These are phyloP conservation scores for Coleophoma cylindrospora DNA, from an alignment of 2,329 filamentous ascomycete species.

Conservation along the genomic window DNA sequence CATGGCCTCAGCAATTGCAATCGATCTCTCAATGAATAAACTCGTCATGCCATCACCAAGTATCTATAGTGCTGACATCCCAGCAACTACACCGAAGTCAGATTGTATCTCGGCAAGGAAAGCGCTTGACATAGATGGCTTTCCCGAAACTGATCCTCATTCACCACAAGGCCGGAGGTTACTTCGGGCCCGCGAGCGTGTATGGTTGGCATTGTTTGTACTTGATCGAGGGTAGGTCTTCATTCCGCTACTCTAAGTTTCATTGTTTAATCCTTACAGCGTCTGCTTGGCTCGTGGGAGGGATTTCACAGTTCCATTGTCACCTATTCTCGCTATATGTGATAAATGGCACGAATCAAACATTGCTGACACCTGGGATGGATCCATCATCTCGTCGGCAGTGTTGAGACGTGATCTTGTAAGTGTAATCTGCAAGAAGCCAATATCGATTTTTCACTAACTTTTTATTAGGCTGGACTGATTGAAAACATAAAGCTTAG, in stretches of 20 bases:
- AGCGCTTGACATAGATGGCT: conserved; percentile 64
- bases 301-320: conserved; percentile 63
- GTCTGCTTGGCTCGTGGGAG: conserved; percentile 67
- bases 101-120: conserved; percentile 65
- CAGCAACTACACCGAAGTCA: conserved; percentile 50
- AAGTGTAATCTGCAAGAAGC: conserved; percentile 14
- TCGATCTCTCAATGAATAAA: conserved; percentile 68
- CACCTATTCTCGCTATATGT: conserved; percentile 60
- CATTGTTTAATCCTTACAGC: conserved; percentile 24
- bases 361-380: conserved; percentile 62
- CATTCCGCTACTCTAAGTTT: conserved; percentile 6
- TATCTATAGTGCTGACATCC: conserved; percentile 37
- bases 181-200: conserved; percentile 59
- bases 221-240: conserved; percentile 57
- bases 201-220: conserved; percentile 69
- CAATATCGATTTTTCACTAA: too few relatives aligned
- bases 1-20: conserved; percentile 62
- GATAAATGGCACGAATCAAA: conserved; percentile 64
- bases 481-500: conserved; percentile 52
- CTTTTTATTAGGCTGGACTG: conserved; percentile 40
- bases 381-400: conserved; percentile 66
- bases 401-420: conserved; percentile 64
- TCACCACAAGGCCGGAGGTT: conserved; percentile 58
- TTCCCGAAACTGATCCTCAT: conserved; percentile 53
- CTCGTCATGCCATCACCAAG: conserved; percentile 51